Percentiles rank a stretch among this genome's conserved stretches.
Conservation (phyloP, 2,329 filamentous ascomycete species). For the Fonsecaea nubica region DNA sequence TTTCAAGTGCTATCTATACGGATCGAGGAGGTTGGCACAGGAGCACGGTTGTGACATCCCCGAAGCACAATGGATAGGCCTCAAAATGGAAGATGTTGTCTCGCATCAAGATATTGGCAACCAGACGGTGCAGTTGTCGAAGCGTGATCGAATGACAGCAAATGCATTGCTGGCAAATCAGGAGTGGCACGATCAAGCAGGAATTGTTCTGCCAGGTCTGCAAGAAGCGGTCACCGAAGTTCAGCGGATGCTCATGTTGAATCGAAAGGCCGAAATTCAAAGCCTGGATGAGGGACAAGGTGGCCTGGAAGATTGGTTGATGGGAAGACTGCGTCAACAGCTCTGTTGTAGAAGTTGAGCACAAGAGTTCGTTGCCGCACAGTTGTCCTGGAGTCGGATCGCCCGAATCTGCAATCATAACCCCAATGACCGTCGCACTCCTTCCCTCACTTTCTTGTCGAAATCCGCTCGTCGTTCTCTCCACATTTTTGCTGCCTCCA, state of each 20-base stretch:
- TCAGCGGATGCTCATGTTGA: slow-evolving; percentile 67
- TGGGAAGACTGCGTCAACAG: slow-evolving; percentile 12
- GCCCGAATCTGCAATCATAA: slow-evolving; percentile 49
- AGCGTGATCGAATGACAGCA: slow-evolving; percentile 38
- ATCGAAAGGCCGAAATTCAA: slow-evolving; percentile 69
- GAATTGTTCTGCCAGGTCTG: slow-evolving; percentile 46
- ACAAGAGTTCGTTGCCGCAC: neutral
- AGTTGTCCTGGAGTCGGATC: neutral
- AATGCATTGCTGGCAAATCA: slow-evolving; percentile 57
- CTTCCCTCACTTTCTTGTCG: slow-evolving; percentile 81
- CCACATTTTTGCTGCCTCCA: slow-evolving; percentile 97
- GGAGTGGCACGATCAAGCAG: slow-evolving; percentile 60
- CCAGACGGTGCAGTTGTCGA: slow-evolving; percentile 10
- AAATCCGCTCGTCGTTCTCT: slow-evolving; percentile 82
- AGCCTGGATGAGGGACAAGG: slow-evolving; percentile 54
- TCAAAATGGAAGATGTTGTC: slow-evolving; percentile 52
- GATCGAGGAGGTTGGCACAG: slow-evolving; percentile 62
- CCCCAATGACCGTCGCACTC: slow-evolving; percentile 79
- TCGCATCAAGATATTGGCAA: slow-evolving; percentile 40
- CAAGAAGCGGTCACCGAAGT: slow-evolving; percentile 58
- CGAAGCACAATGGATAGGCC: slow-evolving; percentile 64
- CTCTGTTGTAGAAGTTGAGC: slow-evolving; percentile 7
- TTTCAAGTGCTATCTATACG: slow-evolving; percentile 67
- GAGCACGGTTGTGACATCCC: slow-evolving; percentile 59
- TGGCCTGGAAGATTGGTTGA: slow-evolving; percentile 54